Evolutionary conservation across 805 yeast species (phyloP).

Genomic region (Zygosaccharomyces pseudorouxii): DNA sequence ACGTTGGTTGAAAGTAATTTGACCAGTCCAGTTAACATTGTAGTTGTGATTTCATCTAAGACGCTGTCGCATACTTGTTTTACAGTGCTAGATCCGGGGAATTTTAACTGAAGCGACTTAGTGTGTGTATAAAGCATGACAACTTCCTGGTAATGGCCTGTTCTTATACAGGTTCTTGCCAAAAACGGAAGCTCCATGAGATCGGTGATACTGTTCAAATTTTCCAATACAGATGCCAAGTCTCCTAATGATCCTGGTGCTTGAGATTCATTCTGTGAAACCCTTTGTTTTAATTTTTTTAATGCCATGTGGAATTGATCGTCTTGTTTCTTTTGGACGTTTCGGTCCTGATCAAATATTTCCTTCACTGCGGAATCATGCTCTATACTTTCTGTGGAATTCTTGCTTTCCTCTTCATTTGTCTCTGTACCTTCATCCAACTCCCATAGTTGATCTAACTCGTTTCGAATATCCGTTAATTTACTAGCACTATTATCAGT

Average conservation of each 20-base stretch:
- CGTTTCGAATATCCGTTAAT: constrained; percentile 17
- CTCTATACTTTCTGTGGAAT: background rate
- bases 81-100: constrained; percentile 41
- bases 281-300: constrained; percentile 21
- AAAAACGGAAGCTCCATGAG: constrained; percentile 80
- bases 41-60: constrained; percentile 34
- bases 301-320: constrained; percentile 33
- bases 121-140: constrained; percentile 76
- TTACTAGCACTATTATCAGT: constrained; percentile 13
- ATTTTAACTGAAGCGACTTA: constrained; percentile 62
- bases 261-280: constrained; percentile 11
- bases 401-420: background rate
- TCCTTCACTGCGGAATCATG: constrained; percentile 12
- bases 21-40: constrained; percentile 69
- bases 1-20: constrained; percentile 67
- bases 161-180: constrained; percentile 74
- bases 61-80: constrained; percentile 29
- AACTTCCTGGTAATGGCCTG: constrained; percentile 86
- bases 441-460: constrained; percentile 32
- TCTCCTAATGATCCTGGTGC: constrained; percentile 14
- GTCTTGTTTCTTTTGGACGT: constrained; percentile 19
- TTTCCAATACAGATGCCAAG: constrained; percentile 44
- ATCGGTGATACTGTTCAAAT: constrained; percentile 69
- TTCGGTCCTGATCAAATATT: constrained; percentile 22
- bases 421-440: constrained; percentile 17